Evolutionary conservation across 805 yeast genomes (phyloP).

Genomic region (Ogataea glucozyma): DNA sequence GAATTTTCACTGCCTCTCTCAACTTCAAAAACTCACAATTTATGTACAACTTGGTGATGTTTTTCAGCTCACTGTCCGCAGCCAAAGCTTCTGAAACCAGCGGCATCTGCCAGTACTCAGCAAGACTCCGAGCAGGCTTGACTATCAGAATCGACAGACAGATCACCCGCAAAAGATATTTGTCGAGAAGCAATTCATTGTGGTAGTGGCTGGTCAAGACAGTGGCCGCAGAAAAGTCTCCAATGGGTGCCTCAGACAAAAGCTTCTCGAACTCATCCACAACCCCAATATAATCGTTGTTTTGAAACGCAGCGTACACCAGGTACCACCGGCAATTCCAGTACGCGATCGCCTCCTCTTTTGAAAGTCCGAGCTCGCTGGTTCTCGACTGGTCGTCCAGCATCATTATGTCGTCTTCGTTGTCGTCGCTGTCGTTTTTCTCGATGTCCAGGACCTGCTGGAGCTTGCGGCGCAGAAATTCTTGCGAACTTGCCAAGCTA

Average conservation of each 20-base stretch:
- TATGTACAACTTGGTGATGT: constrained; percentile 25
- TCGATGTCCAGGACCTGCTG: constrained; percentile 24
- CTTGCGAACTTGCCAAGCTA: constrained; percentile 14
- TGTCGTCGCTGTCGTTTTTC: constrained; percentile 21
- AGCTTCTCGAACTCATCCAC: constrained; percentile 25
- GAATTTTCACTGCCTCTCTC: constrained; percentile 14
- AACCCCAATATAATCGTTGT: constrained; percentile 27
- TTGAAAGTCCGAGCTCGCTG: constrained; percentile 6
- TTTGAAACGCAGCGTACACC: constrained; percentile 28
- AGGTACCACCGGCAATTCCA: constrained; percentile 35
- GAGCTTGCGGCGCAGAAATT: constrained; percentile 21
- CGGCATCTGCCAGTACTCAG: constrained; percentile 15
- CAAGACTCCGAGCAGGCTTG: constrained; percentile 13
- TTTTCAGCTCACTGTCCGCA: constrained; percentile 23
- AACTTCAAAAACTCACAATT: constrained; percentile 31
- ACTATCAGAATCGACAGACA: constrained; percentile 25
- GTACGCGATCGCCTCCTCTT: constrained; percentile 27
- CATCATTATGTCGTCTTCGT: constrained; percentile 21
- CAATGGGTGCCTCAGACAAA: constrained; percentile 12
- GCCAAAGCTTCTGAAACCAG: constrained; percentile 23
- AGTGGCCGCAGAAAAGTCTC: constrained; percentile 20
- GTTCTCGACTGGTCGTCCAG: constrained; percentile 12
- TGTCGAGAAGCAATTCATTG: constrained; percentile 18
- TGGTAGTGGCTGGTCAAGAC: constrained; percentile 20
- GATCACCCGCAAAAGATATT: constrained; percentile 23